Evolutionary conservation across 2,329 filamentous ascomycete genomes (phyloP).

Genomic region (Zymoseptoria pseudotritici): DNA sequence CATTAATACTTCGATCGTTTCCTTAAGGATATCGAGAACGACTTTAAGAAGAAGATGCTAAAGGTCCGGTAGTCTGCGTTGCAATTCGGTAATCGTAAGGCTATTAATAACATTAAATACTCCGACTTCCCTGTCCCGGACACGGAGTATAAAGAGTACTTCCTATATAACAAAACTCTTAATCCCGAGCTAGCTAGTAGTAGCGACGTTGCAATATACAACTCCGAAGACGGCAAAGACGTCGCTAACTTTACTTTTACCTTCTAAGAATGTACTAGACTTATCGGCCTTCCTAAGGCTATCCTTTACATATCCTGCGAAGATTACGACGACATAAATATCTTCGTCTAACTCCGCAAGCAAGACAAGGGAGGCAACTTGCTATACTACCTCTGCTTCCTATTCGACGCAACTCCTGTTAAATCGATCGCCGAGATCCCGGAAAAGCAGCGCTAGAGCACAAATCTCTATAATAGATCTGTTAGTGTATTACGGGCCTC

Average conservation of each 20-base stretch:
- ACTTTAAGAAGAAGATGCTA: constrained; percentile 43
- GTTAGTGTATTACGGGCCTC: constrained; percentile 12
- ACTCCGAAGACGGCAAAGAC: constrained; percentile 15
- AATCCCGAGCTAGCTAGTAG: background rate
- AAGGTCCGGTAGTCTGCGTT: constrained; percentile 36
- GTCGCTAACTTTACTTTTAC: constrained; percentile 31
- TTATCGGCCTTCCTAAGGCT: constrained; percentile 44
- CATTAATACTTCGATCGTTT: constrained; percentile 41
- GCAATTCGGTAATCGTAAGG: constrained; percentile 30
- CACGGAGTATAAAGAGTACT: constrained; percentile 11
- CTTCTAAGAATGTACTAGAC: constrained; percentile 33
- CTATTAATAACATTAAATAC: constrained; percentile 29
- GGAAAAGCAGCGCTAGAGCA: constrained; percentile 26
- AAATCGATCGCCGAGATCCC: constrained; percentile 35
- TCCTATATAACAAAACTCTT: constrained; percentile 8
- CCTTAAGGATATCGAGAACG: constrained; percentile 38
- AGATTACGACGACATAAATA: constrained; percentile 15
- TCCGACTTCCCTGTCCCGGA: constrained; percentile 15
- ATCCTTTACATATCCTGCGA: constrained; percentile 35
- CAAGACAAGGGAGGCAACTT: constrained; percentile 10
- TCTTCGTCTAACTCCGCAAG: constrained; percentile 17
- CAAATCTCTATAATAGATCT: constrained; percentile 11
- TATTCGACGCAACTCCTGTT: constrained; percentile 11
- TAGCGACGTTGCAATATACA: constrained; percentile 2
- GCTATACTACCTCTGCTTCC: constrained; percentile 13